A percentile compares a stretch with the other conserved stretches of the same genome.
phyloP scores from a whole-genome alignment of 805 yeast species.

The Starmerella bombicola region DNA sequence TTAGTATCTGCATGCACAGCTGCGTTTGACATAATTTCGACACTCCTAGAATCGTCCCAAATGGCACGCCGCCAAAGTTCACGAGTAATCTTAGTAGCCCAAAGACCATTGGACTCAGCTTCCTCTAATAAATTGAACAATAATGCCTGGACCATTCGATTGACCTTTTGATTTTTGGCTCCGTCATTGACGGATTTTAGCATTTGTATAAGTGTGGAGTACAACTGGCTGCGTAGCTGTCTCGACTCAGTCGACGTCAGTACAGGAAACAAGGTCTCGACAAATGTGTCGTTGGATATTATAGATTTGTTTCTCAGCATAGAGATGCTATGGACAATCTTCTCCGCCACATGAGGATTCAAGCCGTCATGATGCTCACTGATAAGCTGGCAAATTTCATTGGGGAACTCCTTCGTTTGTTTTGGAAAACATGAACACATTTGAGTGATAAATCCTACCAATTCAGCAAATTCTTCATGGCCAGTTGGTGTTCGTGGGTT shows the following conservation, averaged over 20 bases:
- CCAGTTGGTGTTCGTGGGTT: slow-evolving; percentile 52
- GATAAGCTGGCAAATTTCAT: slow-evolving; percentile 58
- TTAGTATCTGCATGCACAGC: slow-evolving; percentile 77
- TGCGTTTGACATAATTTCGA: slow-evolving; percentile 96
- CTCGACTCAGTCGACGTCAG: slow-evolving; percentile 59
- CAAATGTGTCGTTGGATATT: slow-evolving; percentile 63
- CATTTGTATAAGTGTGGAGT: slow-evolving; percentile 62
- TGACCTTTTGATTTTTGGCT: slow-evolving; percentile 79
- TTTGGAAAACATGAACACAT: slow-evolving; percentile 83
- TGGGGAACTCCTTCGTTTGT: slow-evolving; percentile 75
- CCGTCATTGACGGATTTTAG: slow-evolving; percentile 76
- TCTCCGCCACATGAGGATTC: slow-evolving; percentile 77
- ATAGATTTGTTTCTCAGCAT: slow-evolving; percentile 81
- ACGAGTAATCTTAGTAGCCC: slow-evolving; percentile 93
- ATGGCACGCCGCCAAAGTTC: slow-evolving; percentile 96
- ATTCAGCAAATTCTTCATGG: slow-evolving; percentile 60
- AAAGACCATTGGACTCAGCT: slow-evolving; percentile 70
- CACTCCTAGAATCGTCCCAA: slow-evolving; percentile 95
- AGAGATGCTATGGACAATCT: slow-evolving; percentile 75
- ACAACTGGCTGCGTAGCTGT: slow-evolving; percentile 69
- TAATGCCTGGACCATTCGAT: slow-evolving; percentile 81
- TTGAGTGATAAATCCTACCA: slow-evolving; percentile 83
- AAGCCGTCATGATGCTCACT: slow-evolving; percentile 67
- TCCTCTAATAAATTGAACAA: slow-evolving; percentile 77
- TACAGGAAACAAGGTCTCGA: slow-evolving; percentile 81